Percentiles rank a stretch among this genome's conserved stretches.
Evolutionary conservation across 257 asterid species (phyloP).

Genomic region (Scutellaria baicalensis): DNA sequence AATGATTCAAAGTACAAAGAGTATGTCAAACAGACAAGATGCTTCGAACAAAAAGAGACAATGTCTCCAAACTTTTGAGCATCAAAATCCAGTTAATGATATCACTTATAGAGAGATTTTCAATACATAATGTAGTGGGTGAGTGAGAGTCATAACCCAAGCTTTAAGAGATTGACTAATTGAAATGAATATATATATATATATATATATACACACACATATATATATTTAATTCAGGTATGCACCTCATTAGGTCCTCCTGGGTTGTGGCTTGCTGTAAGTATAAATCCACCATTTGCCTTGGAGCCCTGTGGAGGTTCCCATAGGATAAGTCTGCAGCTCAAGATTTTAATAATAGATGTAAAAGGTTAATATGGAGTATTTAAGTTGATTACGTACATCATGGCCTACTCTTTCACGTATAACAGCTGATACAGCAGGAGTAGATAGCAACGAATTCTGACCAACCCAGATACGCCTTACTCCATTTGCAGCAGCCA

Average conservation of each 20-base stretch:
- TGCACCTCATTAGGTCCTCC: slow-evolving; percentile 95
- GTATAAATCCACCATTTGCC: slow-evolving; percentile 88
- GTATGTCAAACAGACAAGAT: not conserved
- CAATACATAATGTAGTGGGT: not conserved
- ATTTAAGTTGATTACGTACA: slow-evolving; percentile 44
- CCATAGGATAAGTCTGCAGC: not conserved
- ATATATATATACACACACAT: too few relatives aligned
- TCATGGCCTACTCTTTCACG: slow-evolving; percentile 84
- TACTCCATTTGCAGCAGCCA: slow-evolving; percentile 97
- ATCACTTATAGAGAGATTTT: not conserved
- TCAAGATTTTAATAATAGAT: not conserved
- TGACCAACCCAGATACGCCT: slow-evolving; percentile 97
- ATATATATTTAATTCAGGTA: slow-evolving; percentile 7
- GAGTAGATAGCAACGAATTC: slow-evolving; percentile 86
- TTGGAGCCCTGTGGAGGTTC: slow-evolving; percentile 66
- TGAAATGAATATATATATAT: too few relatives aligned
- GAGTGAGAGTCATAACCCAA: not conserved
- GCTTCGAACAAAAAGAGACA: not conserved
- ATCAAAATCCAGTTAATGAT: not conserved
- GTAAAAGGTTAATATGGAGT: not conserved
- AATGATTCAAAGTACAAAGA: not conserved
- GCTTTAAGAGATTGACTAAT: not conserved
- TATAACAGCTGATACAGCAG: slow-evolving; percentile 88
- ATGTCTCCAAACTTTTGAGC: not conserved
- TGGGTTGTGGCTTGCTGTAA: slow-evolving; percentile 99